Evolutionary conservation across 2,329 filamentous ascomycete species (phyloP), one percentile per base, ranked within the genome.

Genomic region (Xylariaceae sp.): DNA sequence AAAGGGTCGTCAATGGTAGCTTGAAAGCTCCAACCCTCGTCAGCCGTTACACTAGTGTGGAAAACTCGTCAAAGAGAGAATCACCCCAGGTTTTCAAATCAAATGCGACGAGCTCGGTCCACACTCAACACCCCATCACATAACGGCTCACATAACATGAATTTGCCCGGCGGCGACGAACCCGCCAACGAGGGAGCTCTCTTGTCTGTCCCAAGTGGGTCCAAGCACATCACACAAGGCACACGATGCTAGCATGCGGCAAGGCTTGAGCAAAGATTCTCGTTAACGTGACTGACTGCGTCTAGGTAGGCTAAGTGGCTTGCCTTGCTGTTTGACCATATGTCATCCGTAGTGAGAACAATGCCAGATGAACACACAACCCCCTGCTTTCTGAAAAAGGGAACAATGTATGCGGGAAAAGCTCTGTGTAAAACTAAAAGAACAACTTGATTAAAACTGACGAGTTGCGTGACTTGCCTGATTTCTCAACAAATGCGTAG

Each of bases 21-120:
- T 78, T 77, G 71, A 77, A 75, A 78, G 76, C 76, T 76, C 76
- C 75, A 73, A 77, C 76, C 76, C 75, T 76, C 64, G 18, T 74
- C 61, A 35, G 54, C 61, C 49, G 51, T 53, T 53, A 48, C 23
- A 30, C 11, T 55, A 63, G 62, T 59, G 44, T 51, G 52, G 53
- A 51, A 35, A 30, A 30, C 50, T 49, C 52, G 42, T 44, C 48
- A 37, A 30, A 30, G 23, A 55, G 57, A 53, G 48, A 45, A 50
- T 9, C 30, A 30, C 23, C 35, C 53, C 6, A 50, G 53, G 39
- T 34, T 30, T 30, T 30, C 23, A 30, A 30, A 45, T 45, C 42
- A 34, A 51, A 11, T 37, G 39, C 18, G 57, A 56, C 53, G 34
- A 53, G 55, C 53, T 62, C 56, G 42, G 15, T 53, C 47, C 56